Evolutionary conservation across 331 rosid species (phyloP), one percentile per base, ranked within the genome.

Genomic region (Malus hybrid): DNA sequence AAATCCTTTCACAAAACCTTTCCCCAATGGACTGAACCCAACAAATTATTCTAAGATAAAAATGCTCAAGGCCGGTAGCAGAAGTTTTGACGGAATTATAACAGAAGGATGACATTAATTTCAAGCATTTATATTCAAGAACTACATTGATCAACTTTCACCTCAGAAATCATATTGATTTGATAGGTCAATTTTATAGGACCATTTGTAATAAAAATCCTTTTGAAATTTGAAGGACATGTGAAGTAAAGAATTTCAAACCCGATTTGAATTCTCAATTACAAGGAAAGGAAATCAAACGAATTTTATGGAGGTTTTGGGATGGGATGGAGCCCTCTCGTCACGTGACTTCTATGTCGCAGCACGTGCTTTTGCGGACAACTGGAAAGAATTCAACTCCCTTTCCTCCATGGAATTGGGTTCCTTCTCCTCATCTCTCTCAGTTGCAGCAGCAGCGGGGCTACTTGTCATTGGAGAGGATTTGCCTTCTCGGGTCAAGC

Each of bases 371-470:
- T 89, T 87, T 50, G 67, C 90, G 14, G 80, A 78, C 22, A 84
- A 82, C 59, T 86, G 94, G 97, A 83, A 79, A 77, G 78, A 65
- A 55, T 81, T 79, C 71, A 86, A 83, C 69, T 66, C 86, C 34
- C n/a, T 67, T 75, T 31, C 92, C 92, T 74, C 88, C 88, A 24
- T 91, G 94, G 94, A 34, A 63, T 5, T 91, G 94, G 96, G 73
- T 70, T 57, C 73, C 82, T 6, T 73, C 83, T 75, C 56, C 83
- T 64, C 82, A 56, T 18, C 22, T 61, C 70, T 79, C 65, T 10
- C 73, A 0, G 31, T 10, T 48, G 64, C 24, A n/a, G 7, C 6
- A 1, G 92, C 81, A 62, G 64, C 88, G 80, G 70, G 93, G 97
- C 83, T 93, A 91, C 87, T 82, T 91, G 76, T 76, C 92, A 18